Evolutionary conservation across 208 protist genomes (phyloP).

Genomic region (Trypanosomatidae sp.): DNA sequence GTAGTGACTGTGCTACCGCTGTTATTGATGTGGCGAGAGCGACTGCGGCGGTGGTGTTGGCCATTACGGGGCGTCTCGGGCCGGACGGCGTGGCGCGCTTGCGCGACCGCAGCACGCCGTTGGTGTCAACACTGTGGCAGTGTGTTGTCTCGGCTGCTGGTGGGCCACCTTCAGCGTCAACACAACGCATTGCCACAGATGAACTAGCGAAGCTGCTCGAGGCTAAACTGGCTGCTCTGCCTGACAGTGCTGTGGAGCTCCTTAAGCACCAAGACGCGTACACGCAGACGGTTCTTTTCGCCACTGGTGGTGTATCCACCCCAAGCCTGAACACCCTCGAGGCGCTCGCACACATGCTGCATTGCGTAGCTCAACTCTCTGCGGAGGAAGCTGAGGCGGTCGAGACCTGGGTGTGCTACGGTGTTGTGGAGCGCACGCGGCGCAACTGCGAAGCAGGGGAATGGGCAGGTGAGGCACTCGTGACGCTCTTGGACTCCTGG

Average conservation of each 20-base stretch:
- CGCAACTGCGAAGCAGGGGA: slow-evolving; percentile 7
- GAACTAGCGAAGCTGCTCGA: slow-evolving; percentile 12
- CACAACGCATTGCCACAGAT: slow-evolving; percentile 3
- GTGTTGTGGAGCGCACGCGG: slow-evolving; percentile 3
- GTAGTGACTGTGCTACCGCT: background rate
- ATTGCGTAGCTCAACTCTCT: slow-evolving; percentile 23
- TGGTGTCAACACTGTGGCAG: slow-evolving; percentile 10
- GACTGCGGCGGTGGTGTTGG: slow-evolving; percentile 4
- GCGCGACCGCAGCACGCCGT: slow-evolving; percentile 5
- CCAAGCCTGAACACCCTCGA: slow-evolving; percentile 20
- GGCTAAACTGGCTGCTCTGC: slow-evolving; percentile 8
- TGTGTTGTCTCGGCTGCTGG: background rate
- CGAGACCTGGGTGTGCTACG: slow-evolving; percentile 2
- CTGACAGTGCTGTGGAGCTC: slow-evolving; percentile 5
- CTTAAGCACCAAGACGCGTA: slow-evolving; percentile 21
- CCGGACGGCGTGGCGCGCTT: background rate
- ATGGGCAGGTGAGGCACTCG: slow-evolving; percentile 21
- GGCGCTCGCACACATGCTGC: slow-evolving; percentile 20
- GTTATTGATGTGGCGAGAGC: slow-evolving; percentile 15
- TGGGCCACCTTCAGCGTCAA: background rate
- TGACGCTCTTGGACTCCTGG: slow-evolving; percentile 32
- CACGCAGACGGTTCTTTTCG: slow-evolving; percentile 34
- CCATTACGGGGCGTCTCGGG: background rate
- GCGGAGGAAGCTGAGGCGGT: slow-evolving; percentile 8
- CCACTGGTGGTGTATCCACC: slow-evolving; percentile 11